A percentile compares a stretch with the other conserved stretches of the same genome.
These are phyloP conservation scores for Acer yangbiense DNA, from an alignment of 345 rosid genomes.

Conservation along the genomic window DNA sequence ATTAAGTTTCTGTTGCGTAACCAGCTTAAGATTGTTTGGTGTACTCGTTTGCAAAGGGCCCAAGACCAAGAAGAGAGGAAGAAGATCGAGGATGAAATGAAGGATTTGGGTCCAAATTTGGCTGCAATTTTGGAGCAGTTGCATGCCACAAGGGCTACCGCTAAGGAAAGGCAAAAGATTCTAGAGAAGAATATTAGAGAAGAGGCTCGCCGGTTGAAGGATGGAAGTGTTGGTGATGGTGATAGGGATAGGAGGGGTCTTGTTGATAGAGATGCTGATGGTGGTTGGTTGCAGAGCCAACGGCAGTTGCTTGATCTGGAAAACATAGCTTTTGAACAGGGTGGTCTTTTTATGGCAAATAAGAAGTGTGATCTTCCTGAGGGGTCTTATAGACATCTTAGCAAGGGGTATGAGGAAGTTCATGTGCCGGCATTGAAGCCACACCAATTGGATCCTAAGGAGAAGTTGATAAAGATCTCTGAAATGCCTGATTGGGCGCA, in stretches of 20 bases:
- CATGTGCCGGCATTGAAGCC: constrained; percentile 84
- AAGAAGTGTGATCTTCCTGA: constrained; percentile 82
- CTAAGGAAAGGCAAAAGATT: constrained; percentile 92
- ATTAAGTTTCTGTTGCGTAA: constrained; percentile 68
- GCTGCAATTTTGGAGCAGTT: constrained; percentile 84
- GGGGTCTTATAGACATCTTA: constrained; percentile 64
- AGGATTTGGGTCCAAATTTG: constrained; percentile 64
- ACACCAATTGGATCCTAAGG: constrained; percentile 54
- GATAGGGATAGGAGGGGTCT: constrained; percentile 59
- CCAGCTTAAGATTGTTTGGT: constrained; percentile 87
- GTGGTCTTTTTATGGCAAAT: constrained; percentile 90
- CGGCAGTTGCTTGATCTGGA: constrained; percentile 88
- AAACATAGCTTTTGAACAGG: constrained; percentile 75
- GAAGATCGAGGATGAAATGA: constrained; percentile 85
- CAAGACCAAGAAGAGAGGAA: constrained; percentile 82
- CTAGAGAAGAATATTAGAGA: constrained; percentile 92
- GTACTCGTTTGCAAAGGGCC: constrained; percentile 93
- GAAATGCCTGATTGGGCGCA: constrained; percentile 96
- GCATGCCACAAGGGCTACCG: constrained; percentile 93
- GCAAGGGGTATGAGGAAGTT: constrained; percentile 91
- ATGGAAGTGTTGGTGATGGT: constrained; percentile 70
- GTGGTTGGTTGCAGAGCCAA: constrained; percentile 84
- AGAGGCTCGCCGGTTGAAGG: constrained; percentile 90
- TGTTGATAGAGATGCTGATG: constrained; percentile 68
- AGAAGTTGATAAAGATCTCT: constrained; percentile 75